Conservation (phyloP, 768 basidiomycete species). For the Basidioascus undulatus region DNA sequence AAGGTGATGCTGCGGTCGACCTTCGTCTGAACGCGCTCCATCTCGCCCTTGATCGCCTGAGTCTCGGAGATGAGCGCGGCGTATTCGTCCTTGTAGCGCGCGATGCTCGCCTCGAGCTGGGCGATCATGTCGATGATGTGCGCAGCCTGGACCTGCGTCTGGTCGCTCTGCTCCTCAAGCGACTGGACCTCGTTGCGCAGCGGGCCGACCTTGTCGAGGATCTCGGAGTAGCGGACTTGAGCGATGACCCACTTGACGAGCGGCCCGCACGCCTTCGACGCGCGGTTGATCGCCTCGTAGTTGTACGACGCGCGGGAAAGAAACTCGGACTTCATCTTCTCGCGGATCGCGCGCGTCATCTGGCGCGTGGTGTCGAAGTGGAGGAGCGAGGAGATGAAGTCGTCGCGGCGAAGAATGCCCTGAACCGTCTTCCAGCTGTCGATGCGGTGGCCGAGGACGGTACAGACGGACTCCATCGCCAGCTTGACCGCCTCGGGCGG, state of each 20-base stretch:
- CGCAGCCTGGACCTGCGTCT: slow-evolving; percentile 77
- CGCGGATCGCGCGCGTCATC: slow-evolving; percentile 73
- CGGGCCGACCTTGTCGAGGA: slow-evolving; percentile 88
- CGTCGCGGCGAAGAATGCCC: slow-evolving; percentile 80
- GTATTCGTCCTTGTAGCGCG: slow-evolving; percentile 87
- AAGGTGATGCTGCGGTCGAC: slow-evolving; percentile 93
- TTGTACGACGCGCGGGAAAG: slow-evolving; percentile 73
- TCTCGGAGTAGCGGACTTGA: slow-evolving; percentile 89
- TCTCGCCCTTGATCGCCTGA: slow-evolving; percentile 87
- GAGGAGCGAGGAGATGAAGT: slow-evolving; percentile 87
- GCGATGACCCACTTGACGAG: slow-evolving; percentile 96
- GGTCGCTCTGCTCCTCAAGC: slow-evolving; percentile 72
- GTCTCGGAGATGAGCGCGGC: slow-evolving; percentile 88
- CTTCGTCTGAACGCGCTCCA: slow-evolving; percentile 92
- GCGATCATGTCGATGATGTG: slow-evolving; percentile 78
- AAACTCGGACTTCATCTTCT: slow-evolving; percentile 79
- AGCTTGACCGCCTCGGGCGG: slow-evolving; percentile 93
- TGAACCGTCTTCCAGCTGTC: slow-evolving; percentile 94
- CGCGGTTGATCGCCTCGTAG: slow-evolving; percentile 82
- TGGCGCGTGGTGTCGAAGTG: slow-evolving; percentile 77
- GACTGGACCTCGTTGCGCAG: slow-evolving; percentile 85
- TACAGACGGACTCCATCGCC: slow-evolving; percentile 97
- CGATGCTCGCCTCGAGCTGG: slow-evolving; percentile 79
- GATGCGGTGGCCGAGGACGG: slow-evolving; percentile 82
- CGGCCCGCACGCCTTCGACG: slow-evolving; percentile 90